Evolutionary conservation across 2,329 filamentous ascomycete species (phyloP).

Genomic region (Mycosphaerelloides madeirae): DNA sequence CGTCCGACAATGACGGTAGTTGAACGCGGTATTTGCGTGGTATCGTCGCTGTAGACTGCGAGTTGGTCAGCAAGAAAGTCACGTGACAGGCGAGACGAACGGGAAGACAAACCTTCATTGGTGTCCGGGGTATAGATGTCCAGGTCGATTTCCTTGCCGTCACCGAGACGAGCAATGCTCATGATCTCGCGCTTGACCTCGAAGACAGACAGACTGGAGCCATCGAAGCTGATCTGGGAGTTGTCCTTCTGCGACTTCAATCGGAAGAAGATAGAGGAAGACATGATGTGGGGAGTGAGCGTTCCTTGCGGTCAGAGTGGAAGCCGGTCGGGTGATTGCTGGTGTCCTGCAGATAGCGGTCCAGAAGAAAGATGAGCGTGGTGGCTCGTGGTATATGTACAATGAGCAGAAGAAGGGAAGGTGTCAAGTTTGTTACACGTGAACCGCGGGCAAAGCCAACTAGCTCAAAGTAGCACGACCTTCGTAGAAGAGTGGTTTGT

Average conservation of each 20-base stretch:
- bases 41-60: constrained; percentile 93
- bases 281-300: constrained; percentile 56
- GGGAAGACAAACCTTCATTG: constrained; percentile 66
- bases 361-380: too few species aligned
- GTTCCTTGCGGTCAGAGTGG: too few species aligned
- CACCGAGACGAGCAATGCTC: constrained; percentile 83
- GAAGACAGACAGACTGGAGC: constrained; percentile 95
- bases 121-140: constrained; percentile 90
- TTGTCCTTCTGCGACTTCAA: constrained; percentile 99
- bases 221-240: constrained; percentile 91
- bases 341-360: too few species aligned
- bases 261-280: constrained; percentile 98
- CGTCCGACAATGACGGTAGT: constrained; percentile 88
- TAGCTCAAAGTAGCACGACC: too few species aligned
- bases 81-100: not conserved
- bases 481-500: too few species aligned
- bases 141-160: constrained; percentile 94
- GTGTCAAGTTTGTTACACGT: too few species aligned
- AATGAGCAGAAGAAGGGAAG: too few species aligned
- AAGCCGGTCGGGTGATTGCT: too few species aligned
- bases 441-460: too few species aligned
- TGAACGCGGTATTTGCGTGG: constrained; percentile 90
- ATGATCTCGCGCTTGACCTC: constrained; percentile 99
- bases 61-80: not conserved
- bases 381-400: too few species aligned